A percentile compares a stretch with the other conserved stretches of the same genome.
Conservation (phyloP, 148 eudicot species). For the Talinum fruticosum region DNA sequence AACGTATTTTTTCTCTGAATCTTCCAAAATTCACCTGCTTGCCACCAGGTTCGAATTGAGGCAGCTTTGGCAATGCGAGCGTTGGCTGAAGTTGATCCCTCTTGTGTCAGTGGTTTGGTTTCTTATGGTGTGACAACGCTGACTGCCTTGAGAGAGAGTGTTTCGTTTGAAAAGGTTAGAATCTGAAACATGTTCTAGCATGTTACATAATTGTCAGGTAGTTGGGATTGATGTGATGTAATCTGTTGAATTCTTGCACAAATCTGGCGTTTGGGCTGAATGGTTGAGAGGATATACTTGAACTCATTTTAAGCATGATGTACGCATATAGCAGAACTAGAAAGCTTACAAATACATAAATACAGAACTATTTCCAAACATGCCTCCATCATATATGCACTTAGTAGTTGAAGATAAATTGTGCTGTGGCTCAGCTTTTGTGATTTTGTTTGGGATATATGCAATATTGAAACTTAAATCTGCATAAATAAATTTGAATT, state of each 20-base stretch:
- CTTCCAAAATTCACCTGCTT: conserved; percentile 3
- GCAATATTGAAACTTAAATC: background rate
- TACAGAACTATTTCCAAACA: background rate
- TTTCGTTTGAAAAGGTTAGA: conserved; percentile 84
- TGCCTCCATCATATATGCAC: background rate
- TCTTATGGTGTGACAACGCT: conserved; percentile 83
- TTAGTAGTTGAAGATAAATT: background rate
- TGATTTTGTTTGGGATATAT: background rate
- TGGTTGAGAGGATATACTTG: background rate
- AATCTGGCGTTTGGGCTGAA: background rate
- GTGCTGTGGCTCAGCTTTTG: background rate
- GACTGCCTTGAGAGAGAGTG: conserved; percentile 77
- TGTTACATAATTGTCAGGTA: background rate
- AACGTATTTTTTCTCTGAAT: conserved; percentile 3
- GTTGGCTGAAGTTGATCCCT: conserved; percentile 97
- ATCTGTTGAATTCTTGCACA: conserved; percentile 8
- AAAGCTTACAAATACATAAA: background rate
- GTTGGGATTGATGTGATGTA: background rate
- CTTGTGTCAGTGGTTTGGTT: conserved; percentile 95
- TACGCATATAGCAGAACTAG: background rate
- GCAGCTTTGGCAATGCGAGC: conserved; percentile 86
- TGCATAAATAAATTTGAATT: background rate
- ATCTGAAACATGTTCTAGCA: background rate
- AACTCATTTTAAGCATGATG: background rate
- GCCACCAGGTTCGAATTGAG: conserved; percentile 79